A percentile compares a stretch with the other conserved stretches of the same genome.
Evolutionary conservation across 108 stramenopile genomes (phyloP).

Genomic region (Fragilariopsis cylindrus): DNA sequence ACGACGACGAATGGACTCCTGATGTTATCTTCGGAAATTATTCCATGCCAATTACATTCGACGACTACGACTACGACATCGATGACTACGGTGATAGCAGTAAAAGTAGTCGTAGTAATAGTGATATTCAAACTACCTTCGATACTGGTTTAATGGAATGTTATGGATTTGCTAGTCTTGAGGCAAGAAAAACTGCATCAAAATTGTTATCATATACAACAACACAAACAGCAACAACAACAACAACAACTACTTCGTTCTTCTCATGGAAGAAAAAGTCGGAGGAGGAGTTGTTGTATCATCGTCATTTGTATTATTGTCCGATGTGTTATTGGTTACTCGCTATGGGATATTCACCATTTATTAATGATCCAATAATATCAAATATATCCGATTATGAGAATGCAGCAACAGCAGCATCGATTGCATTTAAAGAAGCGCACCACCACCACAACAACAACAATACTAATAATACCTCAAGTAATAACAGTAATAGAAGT

Average conservation of each 20-base stretch:
- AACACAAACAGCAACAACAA: too few relatives aligned
- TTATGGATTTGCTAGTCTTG: slow-evolving; percentile 8
- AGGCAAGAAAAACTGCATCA: background rate
- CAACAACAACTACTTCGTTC: too few relatives aligned
- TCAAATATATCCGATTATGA: background rate
- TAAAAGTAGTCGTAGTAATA: too few relatives aligned
- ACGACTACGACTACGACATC: too few relatives aligned
- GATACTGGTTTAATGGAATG: slow-evolving; percentile 5
- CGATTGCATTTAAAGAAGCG: background rate
- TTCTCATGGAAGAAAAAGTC: too few relatives aligned
- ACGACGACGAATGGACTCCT: background rate
- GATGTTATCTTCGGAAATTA: slow-evolving; percentile 11
- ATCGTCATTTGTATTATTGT: background rate
- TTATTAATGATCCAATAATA: slow-evolving; percentile 4
- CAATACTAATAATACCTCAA: too few relatives aligned
- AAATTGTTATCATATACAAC: background rate
- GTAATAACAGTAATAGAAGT: too few relatives aligned
- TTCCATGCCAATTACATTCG: slow-evolving; percentile 12
- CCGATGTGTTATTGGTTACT: slow-evolving; percentile 16
- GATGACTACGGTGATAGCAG: too few relatives aligned
- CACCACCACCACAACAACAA: background rate
- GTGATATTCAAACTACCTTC: background rate
- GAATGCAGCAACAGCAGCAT: background rate
- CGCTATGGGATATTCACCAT: slow-evolving; percentile 10
- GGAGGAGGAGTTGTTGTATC: too few relatives aligned